Conservation (phyloP, 169 alveolate species). For the Prorocentrum cordatum region DNA sequence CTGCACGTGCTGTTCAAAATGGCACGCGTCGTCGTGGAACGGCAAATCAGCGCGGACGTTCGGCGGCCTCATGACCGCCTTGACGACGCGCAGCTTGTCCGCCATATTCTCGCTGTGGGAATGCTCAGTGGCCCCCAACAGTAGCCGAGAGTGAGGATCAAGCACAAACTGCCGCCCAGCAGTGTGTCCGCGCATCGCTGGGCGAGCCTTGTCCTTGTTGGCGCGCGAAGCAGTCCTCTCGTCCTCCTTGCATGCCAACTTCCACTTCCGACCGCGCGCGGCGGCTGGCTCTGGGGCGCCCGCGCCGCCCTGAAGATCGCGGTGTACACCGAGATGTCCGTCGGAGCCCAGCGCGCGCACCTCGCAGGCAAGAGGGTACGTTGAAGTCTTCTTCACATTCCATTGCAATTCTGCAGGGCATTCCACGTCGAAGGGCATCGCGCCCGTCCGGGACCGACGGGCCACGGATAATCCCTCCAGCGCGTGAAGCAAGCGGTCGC, state of each 20-base stretch:
- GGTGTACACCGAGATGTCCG: not conserved
- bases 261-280: not conserved
- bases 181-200: not conserved
- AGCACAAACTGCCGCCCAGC: slow-evolving; percentile 11
- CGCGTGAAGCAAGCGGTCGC: too few species aligned
- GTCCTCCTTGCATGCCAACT: not conserved
- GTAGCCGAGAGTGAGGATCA: not conserved
- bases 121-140: not conserved
- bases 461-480: too few species aligned
- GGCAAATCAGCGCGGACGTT: not conserved
- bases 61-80: not conserved
- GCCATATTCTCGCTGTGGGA: not conserved
- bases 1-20: not conserved
- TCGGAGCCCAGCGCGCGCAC: not conserved
- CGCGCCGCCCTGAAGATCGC: not conserved
- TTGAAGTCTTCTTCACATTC: too few species aligned
- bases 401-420: too few species aligned
- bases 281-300: not conserved
- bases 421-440: too few species aligned
- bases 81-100: not conserved
- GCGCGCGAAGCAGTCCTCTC: not conserved
- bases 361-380: too few species aligned
- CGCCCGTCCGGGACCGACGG: too few species aligned
- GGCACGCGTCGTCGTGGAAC: not conserved
- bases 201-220: not conserved